A percentile compares a stretch with the other conserved stretches of the same genome.
phyloP scores from a whole-genome alignment of 1,139 yeast genomes.

The Yamadazyma sp. region DNA sequence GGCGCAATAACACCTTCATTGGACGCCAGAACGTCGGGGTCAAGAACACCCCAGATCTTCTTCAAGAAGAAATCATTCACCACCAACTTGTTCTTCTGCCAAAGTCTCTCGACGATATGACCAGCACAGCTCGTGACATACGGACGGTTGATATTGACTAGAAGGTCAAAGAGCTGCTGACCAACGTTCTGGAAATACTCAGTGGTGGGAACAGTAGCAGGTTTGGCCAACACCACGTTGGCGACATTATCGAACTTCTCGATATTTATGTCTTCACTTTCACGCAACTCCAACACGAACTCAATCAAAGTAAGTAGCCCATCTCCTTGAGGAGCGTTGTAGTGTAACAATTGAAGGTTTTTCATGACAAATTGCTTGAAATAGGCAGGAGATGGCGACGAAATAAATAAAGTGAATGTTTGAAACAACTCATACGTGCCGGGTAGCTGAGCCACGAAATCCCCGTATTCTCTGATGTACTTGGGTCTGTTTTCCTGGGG shows the following conservation, averaged over 20 bases:
- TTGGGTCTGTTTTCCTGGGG: conserved; percentile 9
- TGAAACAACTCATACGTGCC: conserved; percentile 63
- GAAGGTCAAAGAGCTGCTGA: conserved; percentile 54
- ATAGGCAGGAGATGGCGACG: conserved; percentile 39
- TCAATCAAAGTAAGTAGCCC: conserved; percentile 77
- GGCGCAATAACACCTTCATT: conserved; percentile 29
- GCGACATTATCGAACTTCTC: conserved; percentile 68
- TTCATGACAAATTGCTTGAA: conserved; percentile 45
- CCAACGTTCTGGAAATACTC: conserved; percentile 60
- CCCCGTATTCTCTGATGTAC: conserved; percentile 15
- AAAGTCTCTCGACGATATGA: conserved; percentile 54
- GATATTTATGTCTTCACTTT: conserved; percentile 64
- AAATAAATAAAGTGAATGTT: conserved; percentile 52
- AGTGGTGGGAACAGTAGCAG: conserved; percentile 45
- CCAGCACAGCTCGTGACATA: conserved; percentile 58
- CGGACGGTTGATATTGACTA: conserved; percentile 63
- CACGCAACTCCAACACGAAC: conserved; percentile 73
- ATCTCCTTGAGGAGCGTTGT: conserved; percentile 50
- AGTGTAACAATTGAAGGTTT: conserved; percentile 54
- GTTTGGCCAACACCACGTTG: conserved; percentile 60
- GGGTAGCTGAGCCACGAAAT: conserved; percentile 29
- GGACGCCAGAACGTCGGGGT: conserved; percentile 16
- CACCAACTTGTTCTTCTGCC: conserved; percentile 51
- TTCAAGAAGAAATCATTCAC: conserved; percentile 59
- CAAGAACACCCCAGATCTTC: conserved; percentile 49